Conservation (phyloP, 1,284 basidiomycete species). For the Tylopilus sp. region DNA sequence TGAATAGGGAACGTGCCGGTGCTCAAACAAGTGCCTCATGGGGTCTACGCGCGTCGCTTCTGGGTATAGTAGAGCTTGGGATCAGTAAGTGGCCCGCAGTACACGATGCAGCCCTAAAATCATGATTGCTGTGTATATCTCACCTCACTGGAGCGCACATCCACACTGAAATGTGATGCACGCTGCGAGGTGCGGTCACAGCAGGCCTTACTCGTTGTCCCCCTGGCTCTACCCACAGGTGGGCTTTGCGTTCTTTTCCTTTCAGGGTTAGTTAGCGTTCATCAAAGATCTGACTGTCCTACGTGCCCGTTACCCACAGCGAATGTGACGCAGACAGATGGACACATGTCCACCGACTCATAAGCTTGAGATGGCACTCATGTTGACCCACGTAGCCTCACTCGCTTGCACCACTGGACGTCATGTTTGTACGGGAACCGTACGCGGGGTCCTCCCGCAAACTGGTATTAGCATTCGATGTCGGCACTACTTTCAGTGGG, state of each 20-base stretch:
- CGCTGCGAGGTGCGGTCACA: constrained; percentile 5
- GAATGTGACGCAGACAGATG: background rate
- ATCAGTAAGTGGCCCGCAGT: background rate
- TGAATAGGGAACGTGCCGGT: background rate
- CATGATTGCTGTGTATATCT: constrained; percentile 1
- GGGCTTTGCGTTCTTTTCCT: background rate
- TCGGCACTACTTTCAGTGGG: constrained; percentile 51
- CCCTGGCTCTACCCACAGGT: background rate
- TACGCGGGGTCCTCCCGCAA: constrained; percentile 36
- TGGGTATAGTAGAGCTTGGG: background rate
- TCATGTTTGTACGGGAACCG: constrained; percentile 28
- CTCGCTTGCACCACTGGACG: background rate
- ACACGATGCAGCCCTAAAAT: background rate
- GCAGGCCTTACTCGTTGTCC: background rate
- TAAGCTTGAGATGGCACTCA: constrained; percentile 1
- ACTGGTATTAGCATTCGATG: constrained; percentile 46
- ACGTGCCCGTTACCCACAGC: background rate
- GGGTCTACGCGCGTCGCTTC: background rate
- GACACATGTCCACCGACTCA: constrained; percentile 6
- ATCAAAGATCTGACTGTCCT: background rate
- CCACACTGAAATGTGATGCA: background rate
- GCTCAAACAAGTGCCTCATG: background rate
- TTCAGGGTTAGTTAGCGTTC: constrained; percentile 5
- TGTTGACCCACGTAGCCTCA: background rate
- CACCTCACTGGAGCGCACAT: background rate